Conservation (phyloP, 345 rosid species). For the Schrenkiella parvula region DNA sequence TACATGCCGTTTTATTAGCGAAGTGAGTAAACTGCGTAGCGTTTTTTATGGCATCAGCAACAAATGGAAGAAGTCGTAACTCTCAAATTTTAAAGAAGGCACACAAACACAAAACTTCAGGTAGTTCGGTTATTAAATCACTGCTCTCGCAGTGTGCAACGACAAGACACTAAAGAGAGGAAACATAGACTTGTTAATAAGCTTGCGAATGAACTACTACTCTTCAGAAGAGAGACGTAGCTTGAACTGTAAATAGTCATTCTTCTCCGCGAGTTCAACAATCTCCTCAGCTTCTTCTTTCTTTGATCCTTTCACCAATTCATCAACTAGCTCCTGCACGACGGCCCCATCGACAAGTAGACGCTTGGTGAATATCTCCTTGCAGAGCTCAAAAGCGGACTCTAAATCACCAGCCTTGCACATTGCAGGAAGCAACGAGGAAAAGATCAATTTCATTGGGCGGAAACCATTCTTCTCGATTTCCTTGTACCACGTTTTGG, state of each 20-base stretch:
- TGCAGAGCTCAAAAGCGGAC: constrained; percentile 44
- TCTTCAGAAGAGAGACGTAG: constrained; percentile 26
- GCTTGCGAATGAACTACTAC: constrained; percentile 1
- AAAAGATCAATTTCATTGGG: constrained; percentile 33
- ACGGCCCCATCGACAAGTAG: constrained; percentile 17
- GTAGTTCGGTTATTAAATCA: constrained; percentile 3
- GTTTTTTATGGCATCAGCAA: too few relatives aligned
- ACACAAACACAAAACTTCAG: constrained; percentile 4
- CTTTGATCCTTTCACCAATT: constrained; percentile 45
- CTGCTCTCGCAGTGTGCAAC: constrained; percentile 2
- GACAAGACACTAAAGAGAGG: neutral
- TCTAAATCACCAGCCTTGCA: constrained; percentile 51
- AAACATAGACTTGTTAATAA: neutral
- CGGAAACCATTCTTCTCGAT: constrained; percentile 34
- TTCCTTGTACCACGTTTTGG: constrained; percentile 45
- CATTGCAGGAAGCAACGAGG: constrained; percentile 39
- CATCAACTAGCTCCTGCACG: constrained; percentile 49
- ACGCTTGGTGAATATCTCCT: constrained; percentile 30
- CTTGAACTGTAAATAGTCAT: constrained; percentile 29
- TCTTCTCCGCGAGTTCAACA: constrained; percentile 39
- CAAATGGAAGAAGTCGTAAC: too few relatives aligned
- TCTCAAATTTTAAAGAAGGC: too few relatives aligned
- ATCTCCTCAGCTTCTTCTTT: constrained; percentile 49
- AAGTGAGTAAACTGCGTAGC: too few relatives aligned
- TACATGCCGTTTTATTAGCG: too few relatives aligned